Evolutionary conservation across 306 rosid genomes (phyloP).

Genomic region (Lathyrus tuberosus): DNA sequence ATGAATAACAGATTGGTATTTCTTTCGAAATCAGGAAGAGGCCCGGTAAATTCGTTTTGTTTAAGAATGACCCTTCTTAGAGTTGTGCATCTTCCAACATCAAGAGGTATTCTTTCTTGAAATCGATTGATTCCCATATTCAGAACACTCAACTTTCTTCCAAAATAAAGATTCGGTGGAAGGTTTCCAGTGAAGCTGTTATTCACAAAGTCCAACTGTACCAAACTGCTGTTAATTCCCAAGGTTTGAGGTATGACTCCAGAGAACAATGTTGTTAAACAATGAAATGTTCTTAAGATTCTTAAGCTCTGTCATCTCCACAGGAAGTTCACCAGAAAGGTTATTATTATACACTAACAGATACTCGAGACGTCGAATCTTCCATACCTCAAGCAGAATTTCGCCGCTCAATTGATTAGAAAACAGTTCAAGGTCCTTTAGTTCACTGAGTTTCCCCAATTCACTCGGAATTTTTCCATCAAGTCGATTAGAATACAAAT

Average conservation of each 20-base stretch:
- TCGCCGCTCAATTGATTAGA: no score
- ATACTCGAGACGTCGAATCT: slow-evolving; percentile 64
- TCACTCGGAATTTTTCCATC: slow-evolving; percentile 77
- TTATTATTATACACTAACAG: slow-evolving; percentile 64
- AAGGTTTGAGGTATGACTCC: slow-evolving; percentile 77
- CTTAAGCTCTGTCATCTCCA: slow-evolving; percentile 70
- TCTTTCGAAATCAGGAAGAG: slow-evolving; percentile 59
- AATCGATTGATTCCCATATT: slow-evolving; percentile 65
- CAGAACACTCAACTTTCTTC: slow-evolving; percentile 52
- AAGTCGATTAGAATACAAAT: slow-evolving; percentile 59
- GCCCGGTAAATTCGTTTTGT: slow-evolving; percentile 57
- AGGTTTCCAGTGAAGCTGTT: slow-evolving; percentile 69
- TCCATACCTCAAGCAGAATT: no score
- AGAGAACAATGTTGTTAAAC: slow-evolving; percentile 66
- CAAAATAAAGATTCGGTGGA: slow-evolving; percentile 76
- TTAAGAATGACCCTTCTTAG: slow-evolving; percentile 65
- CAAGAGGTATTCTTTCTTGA: slow-evolving; percentile 65
- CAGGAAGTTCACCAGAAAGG: slow-evolving; percentile 74
- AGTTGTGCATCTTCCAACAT: slow-evolving; percentile 68
- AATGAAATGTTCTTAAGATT: slow-evolving; percentile 62
- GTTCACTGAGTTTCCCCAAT: no score
- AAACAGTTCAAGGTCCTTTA: no score
- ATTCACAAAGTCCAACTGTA: slow-evolving; percentile 58
- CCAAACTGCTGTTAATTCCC: slow-evolving; percentile 74
- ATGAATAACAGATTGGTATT: slow-evolving; percentile 45